Base-by-base conservation (phyloP, 768 basidiomycete genomes). In the Tricholoma terreum region DNA sequence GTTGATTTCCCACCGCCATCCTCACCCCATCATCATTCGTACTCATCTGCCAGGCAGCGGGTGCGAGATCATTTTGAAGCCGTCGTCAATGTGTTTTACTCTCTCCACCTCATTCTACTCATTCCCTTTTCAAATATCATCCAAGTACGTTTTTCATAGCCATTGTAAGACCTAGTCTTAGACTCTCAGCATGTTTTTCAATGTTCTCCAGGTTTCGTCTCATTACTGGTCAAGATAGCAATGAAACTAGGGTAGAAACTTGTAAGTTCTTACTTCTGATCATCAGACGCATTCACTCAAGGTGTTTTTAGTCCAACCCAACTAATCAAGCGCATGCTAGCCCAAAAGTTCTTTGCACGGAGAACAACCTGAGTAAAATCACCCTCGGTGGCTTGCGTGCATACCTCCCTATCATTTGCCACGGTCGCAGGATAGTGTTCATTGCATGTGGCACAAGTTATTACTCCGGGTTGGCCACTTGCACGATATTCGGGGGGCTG, bases 401-500 rank as follows among this genome's bases (percentile, higher is more conserved):
- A 15, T 98, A 98, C 73, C 84, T 99, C 58, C 91, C 89, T 36
- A 95, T 97, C 69, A 98, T 99, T 69, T 87, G 97, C 58, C 87
- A 97, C 62, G 90, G 94, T 54, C 82, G 97, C 59, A 84, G 97
- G 54, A 92, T 99, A 64, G 89, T 98, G 36, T 98, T 98, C 75
- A 89, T 90, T 59, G 97, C 96, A n/a, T 99, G 97, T 65, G 97
- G 97, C 53, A 99, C 97, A 17, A 92, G 90, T 67, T 99, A 97
- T 73, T 97, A 99, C 77, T 98, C 96, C 21, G 93, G 92, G 73
- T 71, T 99, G 55, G 97, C 97, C 53, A 97, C 94, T 24, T 90
- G 97, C 45, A 90, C 94, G 10, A 98, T 98, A 69, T 99, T 99
- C 62, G 97, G 98, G 72, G 97, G 98, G 73, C 79, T 99, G 66